These are phyloP conservation scores for Gossypium raimondii DNA, from an alignment of 345 rosid species.

Conservation along the genomic window DNA sequence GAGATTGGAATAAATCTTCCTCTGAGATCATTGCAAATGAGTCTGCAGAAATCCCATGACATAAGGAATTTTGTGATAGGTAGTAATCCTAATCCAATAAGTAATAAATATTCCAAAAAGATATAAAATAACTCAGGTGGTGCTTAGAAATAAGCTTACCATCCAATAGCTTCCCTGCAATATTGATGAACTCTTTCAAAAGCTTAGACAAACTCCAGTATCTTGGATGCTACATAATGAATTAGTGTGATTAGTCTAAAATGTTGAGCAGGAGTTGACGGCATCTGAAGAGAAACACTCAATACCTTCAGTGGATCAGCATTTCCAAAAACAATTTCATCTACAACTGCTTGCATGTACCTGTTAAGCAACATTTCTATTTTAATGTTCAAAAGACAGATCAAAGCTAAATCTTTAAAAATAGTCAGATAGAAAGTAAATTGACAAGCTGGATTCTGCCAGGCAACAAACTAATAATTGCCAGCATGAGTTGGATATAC, in stretches of 20 bases:
- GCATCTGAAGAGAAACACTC: constrained; percentile 13
- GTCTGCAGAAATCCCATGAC: constrained; percentile 36
- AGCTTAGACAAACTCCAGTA: constrained; percentile 70
- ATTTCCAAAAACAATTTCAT: constrained; percentile 70
- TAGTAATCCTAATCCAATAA: constrained; percentile 1
- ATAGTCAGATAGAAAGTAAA: background rate
- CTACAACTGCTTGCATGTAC: constrained; percentile 97
- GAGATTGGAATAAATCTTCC: constrained; percentile 52
- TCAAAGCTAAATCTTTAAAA: constrained; percentile 20
- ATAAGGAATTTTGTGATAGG: constrained; percentile 10
- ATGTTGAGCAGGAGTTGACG: constrained; percentile 14
- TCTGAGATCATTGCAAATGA: constrained; percentile 50
- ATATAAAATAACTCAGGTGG: constrained; percentile 5
- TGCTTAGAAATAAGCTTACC: constrained; percentile 43
- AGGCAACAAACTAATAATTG: constrained; percentile 28
- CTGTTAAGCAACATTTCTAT: constrained; percentile 31
- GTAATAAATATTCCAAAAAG: background rate
- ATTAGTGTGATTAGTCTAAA: constrained; percentile 19
- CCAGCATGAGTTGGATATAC: constrained; percentile 23
- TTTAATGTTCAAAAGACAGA: constrained; percentile 10
- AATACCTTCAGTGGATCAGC: constrained; percentile 44
- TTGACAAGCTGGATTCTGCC: background rate
- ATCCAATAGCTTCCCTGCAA: constrained; percentile 59
- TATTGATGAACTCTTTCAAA: constrained; percentile 50
- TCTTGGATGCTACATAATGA: constrained; percentile 64